phyloP scores from a whole-genome alignment of 768 basidiomycete species.

The Hortiboletus campestris region DNA sequence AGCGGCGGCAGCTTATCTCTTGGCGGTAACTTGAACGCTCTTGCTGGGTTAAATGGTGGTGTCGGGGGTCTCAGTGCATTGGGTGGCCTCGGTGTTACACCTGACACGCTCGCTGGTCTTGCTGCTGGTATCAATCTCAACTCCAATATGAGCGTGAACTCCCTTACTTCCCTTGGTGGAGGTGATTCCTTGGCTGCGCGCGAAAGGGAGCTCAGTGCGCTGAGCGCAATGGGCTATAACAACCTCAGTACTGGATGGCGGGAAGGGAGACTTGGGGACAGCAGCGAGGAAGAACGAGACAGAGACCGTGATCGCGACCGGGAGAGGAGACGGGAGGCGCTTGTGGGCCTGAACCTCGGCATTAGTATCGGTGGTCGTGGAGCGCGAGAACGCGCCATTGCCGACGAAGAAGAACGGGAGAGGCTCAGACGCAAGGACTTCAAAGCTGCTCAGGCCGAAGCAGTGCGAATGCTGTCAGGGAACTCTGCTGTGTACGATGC shows the following conservation, averaged over 20 bases:
- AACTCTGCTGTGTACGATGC: constrained; percentile 66
- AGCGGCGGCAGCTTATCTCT: constrained; percentile 29
- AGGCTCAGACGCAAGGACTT: constrained; percentile 54
- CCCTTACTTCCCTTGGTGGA: constrained; percentile 23
- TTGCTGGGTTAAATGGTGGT: constrained; percentile 24
- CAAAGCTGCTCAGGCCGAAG: constrained; percentile 38
- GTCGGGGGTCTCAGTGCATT: constrained; percentile 28
- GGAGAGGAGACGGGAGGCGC: constrained; percentile 40
- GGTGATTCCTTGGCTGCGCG: constrained; percentile 35
- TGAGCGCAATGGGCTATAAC: constrained; percentile 49
- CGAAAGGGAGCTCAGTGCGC: constrained; percentile 47
- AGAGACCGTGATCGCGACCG: constrained; percentile 48
- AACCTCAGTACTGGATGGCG: constrained; percentile 32
- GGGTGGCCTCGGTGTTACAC: constrained; percentile 26
- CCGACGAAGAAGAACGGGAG: constrained; percentile 55
- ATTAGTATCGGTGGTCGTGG: constrained; percentile 41
- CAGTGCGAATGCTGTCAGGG: constrained; percentile 38
- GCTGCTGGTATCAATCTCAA: constrained; percentile 32
- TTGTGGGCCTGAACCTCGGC: constrained; percentile 40
- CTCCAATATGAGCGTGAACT: constrained; percentile 25
- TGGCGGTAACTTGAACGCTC: constrained; percentile 25
- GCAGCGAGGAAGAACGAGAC: constrained; percentile 38
- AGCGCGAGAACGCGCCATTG: constrained; percentile 60
- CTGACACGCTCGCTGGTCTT: constrained; percentile 28
- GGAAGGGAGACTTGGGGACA: constrained; percentile 35